Base-by-base conservation (phyloP, 441 rosid genomes). In the Manihot esculenta region DNA sequence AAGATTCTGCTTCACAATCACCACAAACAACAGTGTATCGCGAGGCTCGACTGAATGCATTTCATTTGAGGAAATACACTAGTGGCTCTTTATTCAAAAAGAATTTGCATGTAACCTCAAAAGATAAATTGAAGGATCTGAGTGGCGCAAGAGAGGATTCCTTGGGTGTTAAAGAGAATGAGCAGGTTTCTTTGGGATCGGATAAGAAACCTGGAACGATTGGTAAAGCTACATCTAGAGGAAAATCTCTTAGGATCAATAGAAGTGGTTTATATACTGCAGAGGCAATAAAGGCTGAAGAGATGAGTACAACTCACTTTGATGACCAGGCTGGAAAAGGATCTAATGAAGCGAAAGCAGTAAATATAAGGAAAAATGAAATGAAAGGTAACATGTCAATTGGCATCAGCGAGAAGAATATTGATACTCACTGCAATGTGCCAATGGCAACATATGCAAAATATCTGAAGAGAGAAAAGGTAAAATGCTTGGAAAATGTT, bases 241-340 rank as follows among this genome's bases (percentile, higher is more conserved):
- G 92, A 62, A 91, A 84, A 71, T 90, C 94, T 0, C 94, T 91
- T 23, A 79, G 97, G 79, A 88, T 93, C 54, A 65, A 83, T 70
- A 82, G 89, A 77, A 62, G 82, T 21, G 62, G 76, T 71, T 77
- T 74, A 48, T 60, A 11, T 54, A 26, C 70, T 68, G 62, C 44
- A 3, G 76, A 65, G 63, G 74, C 69, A 14, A 59, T 54, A 58
- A 69, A 58, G 61, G 60, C 17, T 0, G 78, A 70, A 54, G 82
- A 79, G 56, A 62, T n/a, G 42, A 26, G 23, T 23, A 68, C 45
- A 75, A 73, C 49, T 27, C 71, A 24, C 66, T 26, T 56, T 15
- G 77, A 72, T 42, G 75, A 62, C 50, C 55, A 71, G 51, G 35
- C 24, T 9, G 64, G 72, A 56, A 76, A 62, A 59, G 70, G 53